A percentile compares a stretch with the other conserved stretches of the same genome.
Evolutionary conservation across 2,329 filamentous ascomycete genomes (phyloP).

Genomic region (Hortaea werneckii): DNA sequence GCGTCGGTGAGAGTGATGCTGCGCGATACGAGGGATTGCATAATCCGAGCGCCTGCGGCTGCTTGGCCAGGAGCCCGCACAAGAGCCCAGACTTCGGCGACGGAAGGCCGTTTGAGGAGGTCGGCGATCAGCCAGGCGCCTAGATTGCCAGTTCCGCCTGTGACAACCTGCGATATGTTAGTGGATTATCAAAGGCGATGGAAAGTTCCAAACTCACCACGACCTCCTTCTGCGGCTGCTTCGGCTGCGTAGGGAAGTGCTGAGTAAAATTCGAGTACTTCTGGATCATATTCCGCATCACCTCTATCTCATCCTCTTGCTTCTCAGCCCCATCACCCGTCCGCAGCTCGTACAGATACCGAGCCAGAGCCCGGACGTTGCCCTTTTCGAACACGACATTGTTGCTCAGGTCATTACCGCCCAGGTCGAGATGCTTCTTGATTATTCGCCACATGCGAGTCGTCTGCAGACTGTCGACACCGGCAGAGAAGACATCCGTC

Average conservation of each 20-base stretch:
- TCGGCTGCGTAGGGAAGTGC: constrained; percentile 9
- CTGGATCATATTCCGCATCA: constrained; percentile 21
- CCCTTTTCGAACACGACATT: constrained; percentile 25
- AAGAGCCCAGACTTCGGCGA: constrained; percentile 40
- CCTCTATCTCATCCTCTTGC: constrained; percentile 28
- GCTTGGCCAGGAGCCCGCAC: constrained; percentile 36
- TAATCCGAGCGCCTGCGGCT: constrained; percentile 25
- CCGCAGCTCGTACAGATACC: constrained; percentile 23
- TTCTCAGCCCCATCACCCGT: background rate
- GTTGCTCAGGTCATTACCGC: constrained; percentile 16
- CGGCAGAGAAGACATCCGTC: constrained; percentile 41
- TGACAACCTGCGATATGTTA: constrained; percentile 30
- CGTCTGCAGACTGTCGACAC: constrained; percentile 26
- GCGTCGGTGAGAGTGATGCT: constrained; percentile 25
- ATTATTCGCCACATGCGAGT: constrained; percentile 47
- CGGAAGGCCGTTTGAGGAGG: constrained; percentile 19
- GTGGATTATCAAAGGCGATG: too few relatives aligned
- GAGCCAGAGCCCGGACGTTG: constrained; percentile 18
- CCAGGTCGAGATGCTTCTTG: constrained; percentile 28
- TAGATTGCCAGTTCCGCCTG: constrained; percentile 56
- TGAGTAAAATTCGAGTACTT: constrained; percentile 28
- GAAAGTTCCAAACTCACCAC: background rate
- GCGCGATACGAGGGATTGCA: constrained; percentile 26
- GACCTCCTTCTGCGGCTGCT: constrained; percentile 23
- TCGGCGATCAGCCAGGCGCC: constrained; percentile 47